Percentiles rank a stretch among this genome's conserved stretches.
Evolutionary conservation across 176 grass and related monocot genomes (phyloP).

Genomic region (Puccinellia tenuiflora): DNA sequence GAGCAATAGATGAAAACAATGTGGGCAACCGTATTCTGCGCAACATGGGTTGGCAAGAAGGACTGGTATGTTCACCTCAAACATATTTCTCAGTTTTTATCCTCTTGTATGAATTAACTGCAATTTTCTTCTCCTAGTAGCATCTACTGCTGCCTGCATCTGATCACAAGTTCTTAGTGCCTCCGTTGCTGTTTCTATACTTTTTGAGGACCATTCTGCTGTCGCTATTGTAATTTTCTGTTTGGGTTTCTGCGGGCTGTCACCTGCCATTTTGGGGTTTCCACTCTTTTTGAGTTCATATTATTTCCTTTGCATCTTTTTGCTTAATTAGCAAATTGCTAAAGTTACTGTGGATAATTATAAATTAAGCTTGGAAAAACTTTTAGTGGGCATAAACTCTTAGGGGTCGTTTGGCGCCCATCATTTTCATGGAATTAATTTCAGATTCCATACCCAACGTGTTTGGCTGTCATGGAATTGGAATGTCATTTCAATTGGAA

Average conservation of each 20-base stretch:
- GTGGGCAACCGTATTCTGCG: conserved; percentile 95
- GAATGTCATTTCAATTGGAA: no score
- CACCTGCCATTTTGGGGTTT: not conserved
- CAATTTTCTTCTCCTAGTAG: not conserved
- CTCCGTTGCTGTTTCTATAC: not conserved
- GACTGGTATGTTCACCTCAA: conserved; percentile 44
- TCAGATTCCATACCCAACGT: no score
- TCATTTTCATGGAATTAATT: no score
- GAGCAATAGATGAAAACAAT: conserved; percentile 86
- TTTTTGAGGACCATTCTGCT: not conserved
- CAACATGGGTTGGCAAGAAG: conserved; percentile 90
- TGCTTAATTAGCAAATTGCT: not conserved
- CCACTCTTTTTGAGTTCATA: not conserved
- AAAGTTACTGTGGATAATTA: not conserved
- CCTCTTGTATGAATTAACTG: not conserved
- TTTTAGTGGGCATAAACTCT: not conserved
- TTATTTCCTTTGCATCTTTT: not conserved
- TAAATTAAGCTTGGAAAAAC: not conserved
- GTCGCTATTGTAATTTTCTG: not conserved
- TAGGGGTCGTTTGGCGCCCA: no score
- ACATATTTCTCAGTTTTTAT: conserved; percentile 3
- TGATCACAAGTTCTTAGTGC: not conserved
- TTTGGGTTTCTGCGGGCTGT: not conserved
- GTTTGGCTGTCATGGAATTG: no score
- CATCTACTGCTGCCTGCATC: not conserved